Conservation (phyloP, 2,329 filamentous ascomycete species). For the Diplocarpon rosae region DNA sequence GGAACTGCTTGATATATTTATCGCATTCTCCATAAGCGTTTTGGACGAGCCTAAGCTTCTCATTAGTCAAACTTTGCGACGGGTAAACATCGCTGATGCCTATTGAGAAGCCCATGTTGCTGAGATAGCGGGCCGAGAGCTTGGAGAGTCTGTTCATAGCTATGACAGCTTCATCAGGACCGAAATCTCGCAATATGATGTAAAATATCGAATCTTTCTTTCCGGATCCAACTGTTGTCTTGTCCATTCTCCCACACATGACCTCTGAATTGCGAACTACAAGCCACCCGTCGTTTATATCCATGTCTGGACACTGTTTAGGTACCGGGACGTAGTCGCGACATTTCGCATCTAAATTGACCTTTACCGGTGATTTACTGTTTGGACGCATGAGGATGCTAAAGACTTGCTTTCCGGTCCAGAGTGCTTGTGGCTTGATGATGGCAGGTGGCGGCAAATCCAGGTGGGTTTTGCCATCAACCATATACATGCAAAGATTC, state of each 20-base stretch:
- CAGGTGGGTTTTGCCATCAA: constrained; percentile 64
- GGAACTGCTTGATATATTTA: constrained; percentile 70
- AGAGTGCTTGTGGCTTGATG: constrained; percentile 72
- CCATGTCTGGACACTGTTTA: constrained; percentile 55
- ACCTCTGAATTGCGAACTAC: constrained; percentile 93
- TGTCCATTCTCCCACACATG: constrained; percentile 97
- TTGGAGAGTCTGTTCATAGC: constrained; percentile 93
- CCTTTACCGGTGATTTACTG: constrained; percentile 64
- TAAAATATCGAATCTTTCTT: constrained; percentile 99
- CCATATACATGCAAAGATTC: constrained; percentile 89
- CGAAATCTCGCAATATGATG: constrained; percentile 89
- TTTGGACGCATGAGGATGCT: constrained; percentile 86
- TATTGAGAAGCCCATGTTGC: constrained; percentile 90
- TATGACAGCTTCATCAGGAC: constrained; percentile 74
- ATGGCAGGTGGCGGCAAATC: constrained; percentile 82
- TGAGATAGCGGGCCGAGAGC: constrained; percentile 77
- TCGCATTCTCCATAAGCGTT: constrained; percentile 74
- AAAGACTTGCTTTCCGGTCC: constrained; percentile 97
- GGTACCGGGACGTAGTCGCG: constrained; percentile 61
- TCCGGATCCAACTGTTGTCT: constrained; percentile 89
- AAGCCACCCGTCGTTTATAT: constrained; percentile 80
- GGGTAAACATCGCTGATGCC: constrained; percentile 93
- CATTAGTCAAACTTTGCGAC: constrained; percentile 53
- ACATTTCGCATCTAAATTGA: constrained; percentile 91
- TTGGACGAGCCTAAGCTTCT: constrained; percentile 67